phyloP scores from a whole-genome alignment of 495 filamentous ascomycete species.

The Pseudomonodictys pantanalensis region DNA sequence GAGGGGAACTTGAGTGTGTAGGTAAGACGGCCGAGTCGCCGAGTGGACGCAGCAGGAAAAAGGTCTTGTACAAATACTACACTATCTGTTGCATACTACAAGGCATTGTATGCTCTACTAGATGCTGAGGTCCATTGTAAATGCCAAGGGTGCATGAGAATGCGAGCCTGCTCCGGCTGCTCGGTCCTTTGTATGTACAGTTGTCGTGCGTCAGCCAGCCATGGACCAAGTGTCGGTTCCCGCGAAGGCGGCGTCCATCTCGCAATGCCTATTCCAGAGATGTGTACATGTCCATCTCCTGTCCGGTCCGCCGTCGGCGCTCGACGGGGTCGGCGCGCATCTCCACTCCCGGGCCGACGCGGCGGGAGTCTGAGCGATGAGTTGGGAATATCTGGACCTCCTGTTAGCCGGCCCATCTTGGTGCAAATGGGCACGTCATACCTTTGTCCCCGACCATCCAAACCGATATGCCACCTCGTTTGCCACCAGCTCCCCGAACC shows the following conservation, averaged over 20 bases:
- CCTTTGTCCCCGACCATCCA: slow-evolving; percentile 91
- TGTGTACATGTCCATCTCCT: slow-evolving; percentile 51
- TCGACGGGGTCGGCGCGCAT: slow-evolving; percentile 54
- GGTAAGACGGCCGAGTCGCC: no score
- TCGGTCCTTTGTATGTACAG: no score
- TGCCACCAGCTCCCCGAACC: slow-evolving; percentile 93
- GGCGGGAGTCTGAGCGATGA: slow-evolving; percentile 51
- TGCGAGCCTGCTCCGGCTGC: no score
- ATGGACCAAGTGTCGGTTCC: no score
- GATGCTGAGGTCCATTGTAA: no score
- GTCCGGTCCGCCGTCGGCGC: slow-evolving; percentile 44
- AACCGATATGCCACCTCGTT: slow-evolving; percentile 91
- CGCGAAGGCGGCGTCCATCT: no score
- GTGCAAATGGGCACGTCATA: slow-evolving; percentile 50
- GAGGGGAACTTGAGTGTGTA: neutral
- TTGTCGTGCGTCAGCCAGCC: no score
- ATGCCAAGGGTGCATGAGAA: no score
- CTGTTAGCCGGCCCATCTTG: no score
- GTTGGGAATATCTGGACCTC: slow-evolving; percentile 61
- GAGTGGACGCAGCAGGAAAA: no score
- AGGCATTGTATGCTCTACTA: neutral
- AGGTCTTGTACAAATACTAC: neutral
- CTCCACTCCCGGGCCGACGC: slow-evolving; percentile 67
- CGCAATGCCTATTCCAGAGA: slow-evolving; percentile 43
- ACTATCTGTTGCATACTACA: neutral